Percentiles rank a stretch among this genome's conserved stretches.
phyloP scores from a whole-genome alignment of 2,329 filamentous ascomycete species.

The Aspergillus novofumigatus region DNA sequence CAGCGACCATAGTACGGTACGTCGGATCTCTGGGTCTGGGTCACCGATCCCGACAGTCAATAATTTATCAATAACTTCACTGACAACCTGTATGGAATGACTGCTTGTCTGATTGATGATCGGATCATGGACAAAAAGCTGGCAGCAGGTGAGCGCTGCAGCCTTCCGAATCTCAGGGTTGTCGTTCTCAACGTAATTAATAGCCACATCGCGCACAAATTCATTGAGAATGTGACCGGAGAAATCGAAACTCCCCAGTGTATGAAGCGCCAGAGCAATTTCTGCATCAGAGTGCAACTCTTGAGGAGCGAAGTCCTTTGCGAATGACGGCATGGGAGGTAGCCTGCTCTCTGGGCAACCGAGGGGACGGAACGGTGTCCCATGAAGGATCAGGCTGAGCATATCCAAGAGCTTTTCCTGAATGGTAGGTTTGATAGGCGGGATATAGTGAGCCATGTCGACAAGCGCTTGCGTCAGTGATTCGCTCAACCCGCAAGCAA shows the following conservation, averaged over 20 bases:
- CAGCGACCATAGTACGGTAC: constrained; percentile 81
- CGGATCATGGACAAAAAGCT: constrained; percentile 92
- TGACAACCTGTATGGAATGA: constrained; percentile 93
- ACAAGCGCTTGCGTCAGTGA: constrained; percentile 93
- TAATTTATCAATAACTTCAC: constrained; percentile 95
- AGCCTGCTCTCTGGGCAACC: constrained; percentile 88
- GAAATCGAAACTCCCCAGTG: constrained; percentile 97
- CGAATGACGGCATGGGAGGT: constrained; percentile 73
- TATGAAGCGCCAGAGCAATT: constrained; percentile 88
- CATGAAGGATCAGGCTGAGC: constrained; percentile 88
- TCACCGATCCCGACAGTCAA: constrained; percentile 93
- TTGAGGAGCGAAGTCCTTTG: constrained; percentile 79
- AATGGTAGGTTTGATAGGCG: constrained; percentile 85
- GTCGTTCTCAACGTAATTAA: constrained; percentile 96
- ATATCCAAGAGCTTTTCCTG: constrained; percentile 93
- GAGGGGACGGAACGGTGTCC: constrained; percentile 84
- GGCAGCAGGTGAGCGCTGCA: constrained; percentile 92
- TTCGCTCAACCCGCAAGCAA: constrained; percentile 89
- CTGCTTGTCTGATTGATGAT: constrained; percentile 98
- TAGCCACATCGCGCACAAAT: constrained; percentile 95
- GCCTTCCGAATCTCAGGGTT: constrained; percentile 91
- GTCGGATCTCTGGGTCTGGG: constrained; percentile 79
- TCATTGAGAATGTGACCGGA: constrained; percentile 87
- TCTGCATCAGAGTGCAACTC: constrained; percentile 81
- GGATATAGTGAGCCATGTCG: constrained; percentile 98